phyloP scores from a whole-genome alignment of 2,329 filamentous ascomycete species.

The Grosmannia serpens region DNA sequence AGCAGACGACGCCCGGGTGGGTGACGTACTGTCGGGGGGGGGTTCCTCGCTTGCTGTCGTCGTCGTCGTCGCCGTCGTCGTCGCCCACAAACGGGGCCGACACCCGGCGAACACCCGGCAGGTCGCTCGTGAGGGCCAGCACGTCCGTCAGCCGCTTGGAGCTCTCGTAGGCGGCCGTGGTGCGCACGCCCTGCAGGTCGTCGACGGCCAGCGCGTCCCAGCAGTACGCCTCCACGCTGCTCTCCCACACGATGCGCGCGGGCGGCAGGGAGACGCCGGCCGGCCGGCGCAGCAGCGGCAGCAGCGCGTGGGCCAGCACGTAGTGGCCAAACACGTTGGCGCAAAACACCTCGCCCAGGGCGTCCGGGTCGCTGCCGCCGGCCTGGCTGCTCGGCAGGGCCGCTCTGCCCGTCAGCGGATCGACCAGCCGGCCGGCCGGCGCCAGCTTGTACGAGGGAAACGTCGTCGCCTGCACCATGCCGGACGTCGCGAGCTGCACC shows the following conservation, averaged over 20 bases:
- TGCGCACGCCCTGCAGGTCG: slow-evolving; percentile 66
- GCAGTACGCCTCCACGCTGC: slow-evolving; percentile 58
- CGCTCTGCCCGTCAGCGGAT: slow-evolving; percentile 27
- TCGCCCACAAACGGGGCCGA: slow-evolving; percentile 44
- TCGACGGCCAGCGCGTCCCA: slow-evolving; percentile 41
- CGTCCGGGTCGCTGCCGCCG: slow-evolving; percentile 43
- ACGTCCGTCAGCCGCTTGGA: slow-evolving; percentile 82
- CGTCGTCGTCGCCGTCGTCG: slow-evolving; percentile 14
- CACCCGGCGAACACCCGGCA: slow-evolving; percentile 50
- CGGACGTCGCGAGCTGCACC: slow-evolving; percentile 39
- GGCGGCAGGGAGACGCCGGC: slow-evolving; percentile 20
- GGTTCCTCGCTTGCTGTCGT: slow-evolving; percentile 12
- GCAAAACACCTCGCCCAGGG: slow-evolving; percentile 72
- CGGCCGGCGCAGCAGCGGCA: slow-evolving; percentile 54
- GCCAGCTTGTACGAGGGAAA: slow-evolving; percentile 70
- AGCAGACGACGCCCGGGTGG: slow-evolving; percentile 81
- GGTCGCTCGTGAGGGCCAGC: slow-evolving; percentile 58
- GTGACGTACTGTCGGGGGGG: slow-evolving; percentile 57
- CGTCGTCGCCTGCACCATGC: slow-evolving; percentile 57
- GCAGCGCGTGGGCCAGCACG: slow-evolving; percentile 68
- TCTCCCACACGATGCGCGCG: slow-evolving; percentile 76
- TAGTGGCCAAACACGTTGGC: slow-evolving; percentile 96
- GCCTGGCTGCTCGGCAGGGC: slow-evolving; percentile 15
- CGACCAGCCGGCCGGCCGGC: slow-evolving; percentile 32
- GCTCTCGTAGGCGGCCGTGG: slow-evolving; percentile 63